Evolutionary conservation across 2,329 filamentous ascomycete species (phyloP), one percentile per base, ranked within the genome.

Genomic region (Gaeumannomyces tritici): DNA sequence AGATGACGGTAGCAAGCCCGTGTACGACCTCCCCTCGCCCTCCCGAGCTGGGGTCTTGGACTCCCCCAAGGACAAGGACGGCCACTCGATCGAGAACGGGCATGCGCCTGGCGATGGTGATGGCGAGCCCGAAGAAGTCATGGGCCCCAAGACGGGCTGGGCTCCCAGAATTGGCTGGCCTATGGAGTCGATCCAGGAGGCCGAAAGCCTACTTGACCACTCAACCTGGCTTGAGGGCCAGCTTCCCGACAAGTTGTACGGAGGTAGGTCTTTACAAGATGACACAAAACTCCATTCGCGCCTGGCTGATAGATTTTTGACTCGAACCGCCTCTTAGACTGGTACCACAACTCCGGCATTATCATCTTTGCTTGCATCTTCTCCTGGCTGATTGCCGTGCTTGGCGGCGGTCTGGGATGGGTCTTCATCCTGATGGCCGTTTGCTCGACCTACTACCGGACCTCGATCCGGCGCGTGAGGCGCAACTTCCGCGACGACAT

Each of bases 401-500:
- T 99, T 12, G 95, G 96, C 56, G 95, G 95, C 64, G 95, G 95
- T 27, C 81, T 99, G 18, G 93, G 85, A 64, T 99, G 93, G 93
- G 82, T 99, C 65, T 89, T 97, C 69, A 84, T 98, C 67, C 82
- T 99, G 73, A 96, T 98, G 90, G 90, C 91, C 28, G 79, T 86
- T 67, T 98, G 95, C 76, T 89, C 88, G 62, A 98, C 95, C 61
- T 99, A 98, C 79, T 99, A 99, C 75, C 86, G 95, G 65, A 99
- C 95, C 33, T 99, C 95, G 2, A 84, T 97, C 67, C 91, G 93
- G 66, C 88, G 95, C 66, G 92, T 98, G 64, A 89, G 95, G 69
- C 88, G 95, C 68, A 99, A 99, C 74, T 96, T 96, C 75, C 88
- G 93, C 64, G 95, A 99, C 76, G 95, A 99, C 71, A 84, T 99